These are phyloP conservation scores for Magnaporthiopsis incrustans DNA, from an alignment of 2,329 filamentous ascomycete species.

Conservation along the genomic window DNA sequence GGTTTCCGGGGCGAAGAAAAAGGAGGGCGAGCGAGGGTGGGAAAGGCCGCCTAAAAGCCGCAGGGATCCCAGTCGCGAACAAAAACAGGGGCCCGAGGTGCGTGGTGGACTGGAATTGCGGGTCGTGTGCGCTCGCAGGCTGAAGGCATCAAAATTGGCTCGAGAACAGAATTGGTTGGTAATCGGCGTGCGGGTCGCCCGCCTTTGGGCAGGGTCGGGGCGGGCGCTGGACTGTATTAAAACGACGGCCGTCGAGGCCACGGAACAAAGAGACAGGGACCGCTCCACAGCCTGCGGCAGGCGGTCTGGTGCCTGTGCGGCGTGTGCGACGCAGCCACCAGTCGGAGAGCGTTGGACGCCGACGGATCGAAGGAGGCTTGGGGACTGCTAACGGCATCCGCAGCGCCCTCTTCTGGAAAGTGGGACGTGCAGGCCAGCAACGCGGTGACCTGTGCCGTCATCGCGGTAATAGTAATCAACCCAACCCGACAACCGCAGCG, in stretches of 20 bases:
- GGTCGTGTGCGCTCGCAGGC: background rate
- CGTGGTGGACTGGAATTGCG: conserved; percentile 8
- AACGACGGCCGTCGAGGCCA: too few species aligned
- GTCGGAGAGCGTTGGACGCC: background rate
- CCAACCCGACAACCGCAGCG: background rate
- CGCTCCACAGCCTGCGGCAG: too few species aligned
- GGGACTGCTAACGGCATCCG: conserved; percentile 20
- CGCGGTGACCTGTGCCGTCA: background rate
- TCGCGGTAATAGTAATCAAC: background rate
- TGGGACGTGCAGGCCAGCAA: background rate
- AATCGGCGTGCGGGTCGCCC: conserved; percentile 3
- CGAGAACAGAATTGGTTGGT: conserved; percentile 4
- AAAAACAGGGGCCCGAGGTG: conserved; percentile 2
- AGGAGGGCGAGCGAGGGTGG: conserved; percentile 6
- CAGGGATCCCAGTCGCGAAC: conserved; percentile 4
- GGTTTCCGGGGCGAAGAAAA: conserved; percentile 4
- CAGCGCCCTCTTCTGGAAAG: conserved; percentile 9
- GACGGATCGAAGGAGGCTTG: background rate
- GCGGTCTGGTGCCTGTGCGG: background rate
- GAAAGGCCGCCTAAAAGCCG: conserved; percentile 3
- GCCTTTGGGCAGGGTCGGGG: background rate
- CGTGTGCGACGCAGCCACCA: background rate
- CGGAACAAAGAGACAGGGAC: too few species aligned
- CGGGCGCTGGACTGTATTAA: background rate
- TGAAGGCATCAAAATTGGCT: background rate